Evolutionary conservation across 495 filamentous ascomycete genomes (phyloP), one percentile per base, ranked within the genome.

Genomic region (Massariosphaeria phaeospora): DNA sequence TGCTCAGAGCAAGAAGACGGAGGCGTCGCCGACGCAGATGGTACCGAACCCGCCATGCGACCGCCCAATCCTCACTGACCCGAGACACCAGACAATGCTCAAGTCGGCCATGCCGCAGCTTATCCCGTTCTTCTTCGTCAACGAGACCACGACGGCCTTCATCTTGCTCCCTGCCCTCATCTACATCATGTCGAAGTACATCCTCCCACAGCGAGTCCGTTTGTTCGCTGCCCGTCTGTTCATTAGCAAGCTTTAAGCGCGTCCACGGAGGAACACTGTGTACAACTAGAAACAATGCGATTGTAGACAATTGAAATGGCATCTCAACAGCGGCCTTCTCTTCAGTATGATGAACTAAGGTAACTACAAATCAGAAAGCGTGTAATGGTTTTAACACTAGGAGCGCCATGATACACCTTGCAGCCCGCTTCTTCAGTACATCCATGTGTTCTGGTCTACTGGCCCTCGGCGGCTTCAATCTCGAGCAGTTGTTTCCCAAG

Each of bases 91-190:
- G 67, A 53, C 43, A 13, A 48, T 63, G 13, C 54, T 67, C 57
- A 52, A 59, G 43, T 65, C 67, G 23, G 67, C 63, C 38, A 69
- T 69, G 67, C 67, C 67, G n/a, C 67, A 69, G 50, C 65, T 69
- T 34, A 48, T 69, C 45, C 67, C 67, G 38, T 69, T 69, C 61
- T 69, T 64, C 67, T 67, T 69, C 59, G 59, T 69, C 52, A 69
- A 69, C 63, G 67, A 69, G 63, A 62, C 57, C 40, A 61, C 56
- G 38, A 48, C 59, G 20, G 65, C 67, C 46, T 67, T 69, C 55
- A 60, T 67, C 47, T 43, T 59, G 30, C 33, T 69, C 27, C 67
- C 67, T 17, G 27, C 62, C 2, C 55, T 69, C 35, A 66, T 67
- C 65, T 69, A 69, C 57, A 40, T 67, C 48, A 52, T 69, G 38